phyloP scores from a whole-genome alignment of 768 basidiomycete species.

The Tricholoma terreum region DNA sequence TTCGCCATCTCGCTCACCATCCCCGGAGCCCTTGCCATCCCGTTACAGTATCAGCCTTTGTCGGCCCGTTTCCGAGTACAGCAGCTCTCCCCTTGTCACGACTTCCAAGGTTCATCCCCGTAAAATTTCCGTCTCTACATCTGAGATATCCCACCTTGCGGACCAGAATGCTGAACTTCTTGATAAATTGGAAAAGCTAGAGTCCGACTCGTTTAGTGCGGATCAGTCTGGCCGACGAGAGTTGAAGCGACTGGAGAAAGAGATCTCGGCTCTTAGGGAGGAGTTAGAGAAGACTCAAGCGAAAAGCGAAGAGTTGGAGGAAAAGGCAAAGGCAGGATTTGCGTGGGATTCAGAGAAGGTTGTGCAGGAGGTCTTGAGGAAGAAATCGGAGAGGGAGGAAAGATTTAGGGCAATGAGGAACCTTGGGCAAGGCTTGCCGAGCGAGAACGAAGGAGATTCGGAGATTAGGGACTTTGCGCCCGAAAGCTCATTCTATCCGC shows the following conservation, averaged over 20 bases:
- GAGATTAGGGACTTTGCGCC: constrained; percentile 62
- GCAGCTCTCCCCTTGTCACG: constrained; percentile 15
- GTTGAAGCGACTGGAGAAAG: constrained; percentile 72
- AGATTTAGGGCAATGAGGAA: constrained; percentile 52
- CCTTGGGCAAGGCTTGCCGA: constrained; percentile 25
- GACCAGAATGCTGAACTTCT: constrained; percentile 85
- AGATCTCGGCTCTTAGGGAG: constrained; percentile 69
- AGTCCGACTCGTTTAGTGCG: constrained; percentile 62
- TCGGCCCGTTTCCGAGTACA: constrained; percentile 18
- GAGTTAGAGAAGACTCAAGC: constrained; percentile 77
- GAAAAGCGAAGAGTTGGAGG: constrained; percentile 68
- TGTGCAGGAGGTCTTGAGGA: constrained; percentile 41
- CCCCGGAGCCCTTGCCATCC: constrained; percentile 31
- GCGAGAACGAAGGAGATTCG: constrained; percentile 25
- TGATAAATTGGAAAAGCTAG: constrained; percentile 70
- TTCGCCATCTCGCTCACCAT: constrained; percentile 29
- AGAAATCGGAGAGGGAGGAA: constrained; percentile 51
- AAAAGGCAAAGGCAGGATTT: constrained; percentile 48
- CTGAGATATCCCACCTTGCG: constrained; percentile 67
- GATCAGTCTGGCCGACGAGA: constrained; percentile 68
- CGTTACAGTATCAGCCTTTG: constrained; percentile 27
- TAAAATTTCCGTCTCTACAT: constrained; percentile 61
- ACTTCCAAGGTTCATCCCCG: constrained; percentile 33
- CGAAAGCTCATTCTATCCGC: constrained; percentile 37
- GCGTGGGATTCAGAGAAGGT: constrained; percentile 40